phyloP scores from a whole-genome alignment of 2,329 filamentous ascomycete species.

The Dryadomyces quercivorus region DNA sequence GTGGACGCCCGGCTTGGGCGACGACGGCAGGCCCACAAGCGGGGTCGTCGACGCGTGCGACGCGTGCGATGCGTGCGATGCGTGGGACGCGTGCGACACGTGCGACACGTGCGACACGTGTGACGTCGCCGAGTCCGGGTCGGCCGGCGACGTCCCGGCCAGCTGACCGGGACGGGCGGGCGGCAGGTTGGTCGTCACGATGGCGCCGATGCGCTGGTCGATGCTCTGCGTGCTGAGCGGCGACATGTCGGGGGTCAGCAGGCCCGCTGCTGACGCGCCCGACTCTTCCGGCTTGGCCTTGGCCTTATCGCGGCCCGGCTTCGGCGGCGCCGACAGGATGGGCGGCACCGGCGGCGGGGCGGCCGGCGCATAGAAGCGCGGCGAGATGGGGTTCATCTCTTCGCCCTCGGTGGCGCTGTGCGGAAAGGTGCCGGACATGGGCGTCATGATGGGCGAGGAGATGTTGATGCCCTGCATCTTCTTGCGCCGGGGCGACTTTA shows the following conservation, averaged over 20 bases:
- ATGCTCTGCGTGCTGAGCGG: slow-evolving; percentile 39
- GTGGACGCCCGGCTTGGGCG: slow-evolving; percentile 32
- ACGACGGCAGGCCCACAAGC: slow-evolving; percentile 39
- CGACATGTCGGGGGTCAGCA: slow-evolving; percentile 34
- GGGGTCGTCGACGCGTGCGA: slow-evolving; percentile 38
- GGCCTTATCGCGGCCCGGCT: neutral
- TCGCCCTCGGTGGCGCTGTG: slow-evolving; percentile 28
- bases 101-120: slow-evolving; percentile 36
- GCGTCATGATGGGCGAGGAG: slow-evolving; percentile 54
- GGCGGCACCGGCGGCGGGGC: slow-evolving; percentile 43
- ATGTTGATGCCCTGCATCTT: slow-evolving; percentile 43
- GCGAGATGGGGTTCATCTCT: slow-evolving; percentile 46
- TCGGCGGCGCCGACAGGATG: neutral
- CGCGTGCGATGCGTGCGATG: slow-evolving; percentile 28
- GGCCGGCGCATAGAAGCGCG: slow-evolving; percentile 44
- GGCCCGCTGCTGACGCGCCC: slow-evolving; percentile 20
- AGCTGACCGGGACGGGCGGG: slow-evolving; percentile 9
- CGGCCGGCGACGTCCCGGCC: slow-evolving; percentile 20
- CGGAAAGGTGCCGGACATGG: slow-evolving; percentile 47
- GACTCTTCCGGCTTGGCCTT: neutral
- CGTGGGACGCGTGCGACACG: slow-evolving; percentile 35
- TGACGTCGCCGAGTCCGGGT: slow-evolving; percentile 40
- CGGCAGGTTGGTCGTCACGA: slow-evolving; percentile 3
- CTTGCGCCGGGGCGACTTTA: slow-evolving; percentile 47
- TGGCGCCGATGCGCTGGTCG: slow-evolving; percentile 39